Conservation (phyloP, 805 yeast genomes). For the Ogataea minuta region DNA sequence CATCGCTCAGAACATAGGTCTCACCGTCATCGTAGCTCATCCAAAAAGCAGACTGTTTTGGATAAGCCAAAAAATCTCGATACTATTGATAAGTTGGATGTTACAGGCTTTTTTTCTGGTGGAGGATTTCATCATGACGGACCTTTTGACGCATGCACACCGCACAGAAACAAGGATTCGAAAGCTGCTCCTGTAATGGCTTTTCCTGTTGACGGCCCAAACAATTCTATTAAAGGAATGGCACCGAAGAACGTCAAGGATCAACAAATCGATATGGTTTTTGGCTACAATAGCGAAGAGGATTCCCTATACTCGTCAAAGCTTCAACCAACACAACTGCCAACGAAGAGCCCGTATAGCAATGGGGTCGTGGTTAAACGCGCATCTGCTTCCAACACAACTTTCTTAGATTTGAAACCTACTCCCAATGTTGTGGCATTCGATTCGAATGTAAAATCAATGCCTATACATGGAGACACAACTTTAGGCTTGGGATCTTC, state of each 20-base stretch:
- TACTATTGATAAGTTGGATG: conserved; percentile 93
- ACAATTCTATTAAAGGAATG: conserved; percentile 73
- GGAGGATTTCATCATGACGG: conserved; percentile 98
- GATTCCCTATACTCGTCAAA: conserved; percentile 37
- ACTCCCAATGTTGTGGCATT: conserved; percentile 58
- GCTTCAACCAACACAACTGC: conserved; percentile 8
- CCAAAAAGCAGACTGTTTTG: conserved; percentile 40
- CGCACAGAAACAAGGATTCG: conserved; percentile 79
- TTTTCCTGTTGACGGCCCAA: conserved; percentile 94
- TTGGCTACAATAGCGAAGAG: conserved; percentile 61
- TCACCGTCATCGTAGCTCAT: conserved; percentile 30
- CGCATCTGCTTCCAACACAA: conserved; percentile 26
- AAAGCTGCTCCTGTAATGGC: conserved; percentile 90
- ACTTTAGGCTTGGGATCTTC: conserved; percentile 90
- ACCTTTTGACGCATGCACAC: conserved; percentile 97
- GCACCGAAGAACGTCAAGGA: conserved; percentile 53
- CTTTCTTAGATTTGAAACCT: conserved; percentile 40
- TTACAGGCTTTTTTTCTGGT: conserved; percentile 89
- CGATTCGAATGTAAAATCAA: conserved; percentile 66
- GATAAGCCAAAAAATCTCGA: conserved; percentile 74
- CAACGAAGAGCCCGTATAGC: conserved; percentile 29
- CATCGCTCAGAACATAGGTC: conserved; percentile 27
- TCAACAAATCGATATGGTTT: conserved; percentile 68
- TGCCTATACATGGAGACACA: conserved; percentile 79
- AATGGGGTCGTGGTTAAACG: conserved; percentile 33